Evolutionary conservation across 2,329 filamentous ascomycete genomes (phyloP), one percentile per base, ranked within the genome.

Genomic region (Ceratocystis papillata): DNA sequence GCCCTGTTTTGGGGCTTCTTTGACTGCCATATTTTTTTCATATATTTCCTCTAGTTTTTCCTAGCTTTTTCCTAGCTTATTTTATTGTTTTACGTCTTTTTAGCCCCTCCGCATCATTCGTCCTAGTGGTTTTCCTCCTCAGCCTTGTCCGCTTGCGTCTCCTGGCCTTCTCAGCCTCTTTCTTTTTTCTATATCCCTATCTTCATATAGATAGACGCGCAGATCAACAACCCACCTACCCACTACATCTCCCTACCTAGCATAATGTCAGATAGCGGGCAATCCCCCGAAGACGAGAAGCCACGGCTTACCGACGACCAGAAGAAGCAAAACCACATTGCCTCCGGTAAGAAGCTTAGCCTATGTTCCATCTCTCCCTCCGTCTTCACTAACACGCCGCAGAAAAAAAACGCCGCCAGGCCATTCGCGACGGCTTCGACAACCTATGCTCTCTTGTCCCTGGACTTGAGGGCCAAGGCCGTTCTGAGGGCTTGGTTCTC

Each of bases 401-500:
- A 79, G 76, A 80, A 72, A 74, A 79, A 70, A 78, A 80, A 70
- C 74, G 78, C 46, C 73, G 78, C 37, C 74, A 78, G 68, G 88
- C 87, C 15, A 96, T 96, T 70, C 83, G 91, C 60, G 85, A 89
- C 67, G 89, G 88, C 66, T 96, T 95, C 74, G 90, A 96, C 74
- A 83, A 86, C 44, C 81, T 96, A 30, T 89, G 89, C 17, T 83
- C 86, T 64, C 80, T 95, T 41, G 89, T 96, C 0, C 91, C 91
- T 0, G 90, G 89, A 0, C 80, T 95, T 64, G 83, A 89, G 71
- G 91, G 91, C 0, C 88, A 92, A 72, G 91, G 88, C 0, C 85
- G 90, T 59, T 94, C 89, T 69, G 91, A 96, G 74, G 89, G 89
- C 33, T 80, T 90, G 20, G 90, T 96, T n/a, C 79, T 96, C 25